A percentile compares a stretch with the other conserved stretches of the same genome.
Evolutionary conservation across 2,329 filamentous ascomycete genomes (phyloP).

Genomic region (Polytolypa hystricis): DNA sequence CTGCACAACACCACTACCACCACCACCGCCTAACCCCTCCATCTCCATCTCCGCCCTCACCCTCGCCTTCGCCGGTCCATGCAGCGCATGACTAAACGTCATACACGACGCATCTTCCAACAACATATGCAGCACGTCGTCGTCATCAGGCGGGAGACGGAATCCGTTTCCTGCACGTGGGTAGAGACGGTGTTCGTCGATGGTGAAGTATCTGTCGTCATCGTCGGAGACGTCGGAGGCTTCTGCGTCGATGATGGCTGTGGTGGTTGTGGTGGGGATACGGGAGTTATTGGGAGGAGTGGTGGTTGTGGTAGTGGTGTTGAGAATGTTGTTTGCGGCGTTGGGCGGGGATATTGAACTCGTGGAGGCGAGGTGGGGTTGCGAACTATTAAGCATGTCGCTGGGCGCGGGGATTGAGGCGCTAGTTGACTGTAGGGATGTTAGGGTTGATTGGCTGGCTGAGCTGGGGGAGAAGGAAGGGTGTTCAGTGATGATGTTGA

Average conservation of each 20-base stretch:
- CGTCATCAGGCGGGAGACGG: conserved; percentile 44
- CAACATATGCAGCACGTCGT: conserved; percentile 50
- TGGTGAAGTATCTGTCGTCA: conserved; percentile 37
- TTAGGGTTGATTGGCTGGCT: conserved; percentile 5
- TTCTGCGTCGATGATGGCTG: background rate
- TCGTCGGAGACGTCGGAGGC: conserved; percentile 15
- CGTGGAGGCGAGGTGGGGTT: too few relatives aligned
- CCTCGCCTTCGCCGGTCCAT: conserved; percentile 17
- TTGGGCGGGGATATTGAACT: background rate
- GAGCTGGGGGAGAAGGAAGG: conserved; percentile 7
- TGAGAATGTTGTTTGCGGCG: background rate
- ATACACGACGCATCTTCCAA: conserved; percentile 47
- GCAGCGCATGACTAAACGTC: conserved; percentile 44
- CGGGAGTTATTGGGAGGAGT: background rate
- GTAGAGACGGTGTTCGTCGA: conserved; percentile 50
- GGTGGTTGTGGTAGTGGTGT: background rate
- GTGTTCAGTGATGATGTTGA: conserved; percentile 10
- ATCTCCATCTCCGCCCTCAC: background rate
- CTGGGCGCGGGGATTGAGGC: conserved; percentile 7
- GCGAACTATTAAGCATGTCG: too few relatives aligned
- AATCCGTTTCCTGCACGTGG: conserved; percentile 53
- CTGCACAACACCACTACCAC: too few relatives aligned
- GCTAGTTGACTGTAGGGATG: too few relatives aligned
- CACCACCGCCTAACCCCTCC: too few relatives aligned
- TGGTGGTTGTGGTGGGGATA: background rate